Percentiles rank a stretch among this genome's conserved stretches.
Conservation (phyloP, 352 stramenopile genomes). For the Globisporangium rhizosaccharum region DNA sequence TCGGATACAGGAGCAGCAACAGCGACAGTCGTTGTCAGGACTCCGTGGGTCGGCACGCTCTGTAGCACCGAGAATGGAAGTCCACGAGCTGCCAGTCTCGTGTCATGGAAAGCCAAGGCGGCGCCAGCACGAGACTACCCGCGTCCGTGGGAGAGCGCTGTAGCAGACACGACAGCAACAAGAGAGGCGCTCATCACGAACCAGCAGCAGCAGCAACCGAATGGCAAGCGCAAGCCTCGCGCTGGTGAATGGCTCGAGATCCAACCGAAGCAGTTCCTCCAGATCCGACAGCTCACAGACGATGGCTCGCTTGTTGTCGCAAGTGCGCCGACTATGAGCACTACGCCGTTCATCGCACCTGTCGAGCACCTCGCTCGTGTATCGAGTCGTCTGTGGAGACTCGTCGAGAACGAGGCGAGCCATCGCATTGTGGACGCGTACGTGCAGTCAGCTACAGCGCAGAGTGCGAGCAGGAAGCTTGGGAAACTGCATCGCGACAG, state of each 20-base stretch:
- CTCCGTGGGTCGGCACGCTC: conserved; percentile 1
- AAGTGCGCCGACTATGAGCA: conserved; percentile 10
- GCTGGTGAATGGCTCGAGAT: conserved; percentile 54
- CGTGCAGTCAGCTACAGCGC: not conserved
- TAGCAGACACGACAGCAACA: not conserved
- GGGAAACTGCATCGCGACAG: conserved; percentile 52
- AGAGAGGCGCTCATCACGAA: not conserved
- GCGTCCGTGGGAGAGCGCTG: conserved; percentile 16
- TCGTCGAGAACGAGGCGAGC: conserved; percentile 11
- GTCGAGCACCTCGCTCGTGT: conserved; percentile 25
- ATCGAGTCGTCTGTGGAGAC: conserved; percentile 37
- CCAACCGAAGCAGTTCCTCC: conserved; percentile 34
- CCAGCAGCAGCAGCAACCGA: not conserved
- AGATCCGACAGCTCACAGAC: conserved; percentile 30
- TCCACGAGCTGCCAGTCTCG: not conserved
- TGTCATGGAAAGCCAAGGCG: conserved; percentile 18
- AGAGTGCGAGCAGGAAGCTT: conserved; percentile 6
- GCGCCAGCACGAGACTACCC: conserved; percentile 13
- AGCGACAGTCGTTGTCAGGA: not conserved
- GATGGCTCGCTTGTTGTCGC: conserved; percentile 28
- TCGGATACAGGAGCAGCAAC: not conserved
- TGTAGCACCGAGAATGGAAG: not conserved
- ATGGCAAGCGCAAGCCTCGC: conserved; percentile 18
- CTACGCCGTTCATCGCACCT: conserved; percentile 18
- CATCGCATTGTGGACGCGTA: conserved; percentile 1